Evolutionary conservation across 345 rosid genomes (phyloP).

Genomic region (Eucalyptus viminalis): DNA sequence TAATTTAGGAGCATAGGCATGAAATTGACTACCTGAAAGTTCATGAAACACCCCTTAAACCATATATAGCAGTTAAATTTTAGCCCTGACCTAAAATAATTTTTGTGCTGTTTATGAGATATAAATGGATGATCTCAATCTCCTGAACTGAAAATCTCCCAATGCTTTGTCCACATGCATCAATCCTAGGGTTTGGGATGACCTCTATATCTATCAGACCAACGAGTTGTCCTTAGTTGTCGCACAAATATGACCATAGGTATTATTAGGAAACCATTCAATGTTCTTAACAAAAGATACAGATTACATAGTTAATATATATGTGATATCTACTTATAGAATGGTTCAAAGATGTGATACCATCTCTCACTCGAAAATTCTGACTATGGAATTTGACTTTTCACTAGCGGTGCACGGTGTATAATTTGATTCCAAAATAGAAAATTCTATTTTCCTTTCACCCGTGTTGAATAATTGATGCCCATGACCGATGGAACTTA

Average conservation of each 20-base stretch:
- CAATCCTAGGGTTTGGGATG: background rate
- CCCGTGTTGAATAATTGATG: background rate
- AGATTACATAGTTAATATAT: background rate
- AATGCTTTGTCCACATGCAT: background rate
- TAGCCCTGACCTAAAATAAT: background rate
- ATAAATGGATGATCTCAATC: accelerated
- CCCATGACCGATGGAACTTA: background rate
- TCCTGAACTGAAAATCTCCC: background rate
- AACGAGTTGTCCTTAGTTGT: background rate
- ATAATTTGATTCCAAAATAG: background rate
- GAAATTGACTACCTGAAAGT: accelerated
- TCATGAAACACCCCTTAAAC: background rate
- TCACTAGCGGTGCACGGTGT: background rate
- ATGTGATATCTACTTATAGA: background rate
- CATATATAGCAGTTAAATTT: accelerated
- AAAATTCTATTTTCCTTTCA: background rate
- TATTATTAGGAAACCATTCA: background rate
- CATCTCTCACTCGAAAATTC: background rate
- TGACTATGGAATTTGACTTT: background rate
- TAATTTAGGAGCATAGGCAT: background rate
- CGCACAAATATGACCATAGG: background rate
- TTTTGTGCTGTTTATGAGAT: accelerated
- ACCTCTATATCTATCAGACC: background rate
- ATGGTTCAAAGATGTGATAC: background rate
- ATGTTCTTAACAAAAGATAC: background rate